Conservation (phyloP, 148 eudicot genomes). For the Chenopodium album region DNA sequence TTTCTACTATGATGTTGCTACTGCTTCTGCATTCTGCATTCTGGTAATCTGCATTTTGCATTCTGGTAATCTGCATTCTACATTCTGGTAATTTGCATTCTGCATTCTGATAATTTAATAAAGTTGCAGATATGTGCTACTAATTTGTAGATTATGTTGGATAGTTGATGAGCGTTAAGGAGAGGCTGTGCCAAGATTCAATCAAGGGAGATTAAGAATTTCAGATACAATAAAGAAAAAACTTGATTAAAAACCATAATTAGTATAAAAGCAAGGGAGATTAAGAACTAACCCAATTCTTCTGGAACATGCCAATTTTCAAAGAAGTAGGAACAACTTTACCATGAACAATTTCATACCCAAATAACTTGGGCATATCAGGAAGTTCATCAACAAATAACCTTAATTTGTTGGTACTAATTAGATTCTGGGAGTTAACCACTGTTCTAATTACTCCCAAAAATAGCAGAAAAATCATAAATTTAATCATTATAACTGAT, state of each 20-base stretch:
- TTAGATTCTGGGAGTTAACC: not conserved
- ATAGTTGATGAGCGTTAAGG: no score
- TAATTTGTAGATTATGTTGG: no score
- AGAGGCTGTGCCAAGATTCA: no score
- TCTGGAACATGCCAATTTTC: constrained; percentile 63
- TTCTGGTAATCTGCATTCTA: no score
- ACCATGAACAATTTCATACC: constrained; percentile 38
- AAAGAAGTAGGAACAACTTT: constrained; percentile 37
- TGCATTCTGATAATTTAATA: no score
- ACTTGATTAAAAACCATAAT: not conserved
- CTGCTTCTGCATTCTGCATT: no score
- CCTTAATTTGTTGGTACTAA: constrained; percentile 19
- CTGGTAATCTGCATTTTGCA: no score
- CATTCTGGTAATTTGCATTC: no score
- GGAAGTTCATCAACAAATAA: constrained; percentile 81
- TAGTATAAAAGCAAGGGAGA: not conserved
- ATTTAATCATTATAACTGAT: not conserved
- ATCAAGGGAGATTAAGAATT: no score
- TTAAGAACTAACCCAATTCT: constrained; percentile 57
- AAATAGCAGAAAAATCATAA: not conserved
- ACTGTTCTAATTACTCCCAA: not conserved
- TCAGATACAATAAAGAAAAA: not conserved
- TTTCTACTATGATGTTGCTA: no score
- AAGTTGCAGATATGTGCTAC: no score
- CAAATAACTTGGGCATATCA: constrained; percentile 53